phyloP scores from a whole-genome alignment of 2,329 filamentous ascomycete genomes.

The Moelleriella libera region DNA sequence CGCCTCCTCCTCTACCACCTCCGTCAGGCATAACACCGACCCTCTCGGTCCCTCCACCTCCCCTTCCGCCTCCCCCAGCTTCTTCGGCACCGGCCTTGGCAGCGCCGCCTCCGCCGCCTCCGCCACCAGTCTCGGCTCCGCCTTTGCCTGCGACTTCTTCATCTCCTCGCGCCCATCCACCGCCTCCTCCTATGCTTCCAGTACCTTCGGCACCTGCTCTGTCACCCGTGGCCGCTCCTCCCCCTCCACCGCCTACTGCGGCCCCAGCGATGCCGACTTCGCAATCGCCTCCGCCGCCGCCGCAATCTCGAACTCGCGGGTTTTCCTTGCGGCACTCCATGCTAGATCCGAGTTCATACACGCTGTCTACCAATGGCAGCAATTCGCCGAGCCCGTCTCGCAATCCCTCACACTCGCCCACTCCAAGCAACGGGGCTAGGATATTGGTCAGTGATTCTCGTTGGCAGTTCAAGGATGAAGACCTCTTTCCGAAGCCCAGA shows the following conservation, averaged over 20 bases:
- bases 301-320: slow-evolving; percentile 23
- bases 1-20: slow-evolving; percentile 19
- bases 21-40: slow-evolving; percentile 20
- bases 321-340: slow-evolving; percentile 43
- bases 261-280: slow-evolving; percentile 16
- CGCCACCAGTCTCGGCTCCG: slow-evolving; percentile 9
- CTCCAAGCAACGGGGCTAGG: slow-evolving; percentile 13
- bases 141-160: slow-evolving; percentile 13
- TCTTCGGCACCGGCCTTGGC: slow-evolving; percentile 21
- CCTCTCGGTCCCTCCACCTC: slow-evolving; percentile 26
- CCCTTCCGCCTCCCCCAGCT: slow-evolving; percentile 26
- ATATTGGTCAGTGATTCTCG: slow-evolving; percentile 58
- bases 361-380: slow-evolving; percentile 49
- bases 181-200: slow-evolving; percentile 15
- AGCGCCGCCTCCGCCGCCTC: slow-evolving; percentile 29
- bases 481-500: slow-evolving; percentile 69
- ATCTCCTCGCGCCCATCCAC: slow-evolving; percentile 20
- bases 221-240: slow-evolving; percentile 17
- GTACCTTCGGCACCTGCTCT: slow-evolving; percentile 16
- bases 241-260: slow-evolving; percentile 14
- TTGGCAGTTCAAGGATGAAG: slow-evolving; percentile 80
- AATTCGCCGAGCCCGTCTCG: slow-evolving; percentile 33
- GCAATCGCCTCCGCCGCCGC: slow-evolving; percentile 24
- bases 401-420: slow-evolving; percentile 13
- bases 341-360: slow-evolving; percentile 66